Base-by-base conservation (phyloP, 331 rosid genomes). In the Quercus phellos region DNA sequence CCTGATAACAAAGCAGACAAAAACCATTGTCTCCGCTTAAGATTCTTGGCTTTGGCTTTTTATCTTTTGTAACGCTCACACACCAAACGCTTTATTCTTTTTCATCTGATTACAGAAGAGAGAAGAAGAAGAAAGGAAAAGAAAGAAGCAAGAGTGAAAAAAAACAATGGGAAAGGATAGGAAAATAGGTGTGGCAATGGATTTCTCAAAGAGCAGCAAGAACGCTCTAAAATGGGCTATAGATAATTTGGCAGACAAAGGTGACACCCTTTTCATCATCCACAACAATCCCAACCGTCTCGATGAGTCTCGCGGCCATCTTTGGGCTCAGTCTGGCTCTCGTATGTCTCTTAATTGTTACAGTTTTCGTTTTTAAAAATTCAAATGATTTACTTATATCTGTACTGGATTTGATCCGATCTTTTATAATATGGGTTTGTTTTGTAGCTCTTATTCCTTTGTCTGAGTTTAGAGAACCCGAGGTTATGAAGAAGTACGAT, bases 211-310 rank as follows among this genome's bases (percentile, higher is more conserved):
- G 81, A 89, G 90, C 84, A 94, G 99, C 89, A 94, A 89, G 72
- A 86, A 84, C 84, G 97, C 97, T 78, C 89, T 94, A 2, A 77
- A 81, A 82, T 94, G 97, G 99, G 94, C 97, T 3, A 71, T 94
- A 11, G 90, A 84, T 12, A 94, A 92, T 60, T 77, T 94, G 83
- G 97, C 90, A 18, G 91, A 89, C 77, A 92, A 92, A 63, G 97
- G 94, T 35, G 96, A 94, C 83, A 92, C 90, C 42, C 79, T 94
- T 6, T 86, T 71, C 82, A 53, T 94, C 77, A 85, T 94, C 68
- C 91, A 89, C 58, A 75, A 92, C 87, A 88, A 82, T 51, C 82
- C 74, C 70, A 78, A 77, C 73, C 30, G 88, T 22, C 70, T 50
- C n/a, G 89, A 85, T n/a, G 88, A 88, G 43, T 85, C 93, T 29